Evolutionary conservation across 202 grass and related monocot species (phyloP), one percentile per base, ranked within the genome.

Genomic region (Zizania palustris): DNA sequence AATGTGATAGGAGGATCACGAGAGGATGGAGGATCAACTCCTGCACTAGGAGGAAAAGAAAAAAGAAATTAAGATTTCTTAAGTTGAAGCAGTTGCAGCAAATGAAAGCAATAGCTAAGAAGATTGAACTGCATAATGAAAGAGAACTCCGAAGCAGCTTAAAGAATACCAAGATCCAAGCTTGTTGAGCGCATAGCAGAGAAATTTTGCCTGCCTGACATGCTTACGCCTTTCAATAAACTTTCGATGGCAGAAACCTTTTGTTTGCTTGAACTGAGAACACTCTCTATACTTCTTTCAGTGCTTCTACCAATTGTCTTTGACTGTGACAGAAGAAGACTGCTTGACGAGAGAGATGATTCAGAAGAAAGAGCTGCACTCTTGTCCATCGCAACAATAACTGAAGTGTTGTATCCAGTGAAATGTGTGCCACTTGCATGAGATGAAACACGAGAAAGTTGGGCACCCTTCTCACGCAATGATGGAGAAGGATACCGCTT

Each of bases 341-440:
- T 66, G 56, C 71, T 88, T 64, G 90, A 93, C 5, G 80, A 82
- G 57, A 85, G 59, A 85, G 90, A 90, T 45, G 90, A 51, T 44
- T 86, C 86, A 39, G 88, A 87, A 75, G 90, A 83, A 84, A 85
- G 78, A 58, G 75, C 69, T 57, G 81, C 86, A 85, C 66, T 75
- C 75, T 89, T 97, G 72, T 97, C 86, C 90, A 97, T 93, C 69
- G 93, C 88, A 71, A 97, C 86, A 87, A 97, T 91, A 72, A 90
- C 84, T 74, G 93, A 89, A 65, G 88, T 93, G 48, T 51, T 59
- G 50, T 91, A 91, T 82, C 90, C 88, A 59, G 83, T 64, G 60
- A 86, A 39, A 76, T 88, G 83, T 60, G 79, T 80, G 82, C 65
- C 85, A 80, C 60, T 69, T 74, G 82, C 18, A 74, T 90, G 82